Conservation (phyloP, 106 monocot genomes). For the Dioscorea zingiberensis region DNA sequence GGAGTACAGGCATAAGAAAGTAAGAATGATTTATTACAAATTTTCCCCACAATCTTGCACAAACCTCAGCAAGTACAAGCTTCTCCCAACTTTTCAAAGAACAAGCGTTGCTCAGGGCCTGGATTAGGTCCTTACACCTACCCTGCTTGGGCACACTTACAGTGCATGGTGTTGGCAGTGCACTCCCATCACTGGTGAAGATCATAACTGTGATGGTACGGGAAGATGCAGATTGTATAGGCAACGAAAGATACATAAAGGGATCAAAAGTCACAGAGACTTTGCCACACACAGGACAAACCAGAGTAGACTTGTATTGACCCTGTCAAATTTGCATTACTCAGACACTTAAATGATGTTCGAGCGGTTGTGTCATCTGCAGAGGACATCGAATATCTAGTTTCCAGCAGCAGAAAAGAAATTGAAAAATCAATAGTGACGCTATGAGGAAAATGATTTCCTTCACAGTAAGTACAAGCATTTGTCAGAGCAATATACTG, state of each 20-base stretch:
- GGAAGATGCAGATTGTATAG: slow-evolving; percentile 80
- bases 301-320: slow-evolving; percentile 96
- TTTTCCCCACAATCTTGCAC: background rate
- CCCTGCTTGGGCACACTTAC: slow-evolving; percentile 95
- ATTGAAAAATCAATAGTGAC: slow-evolving; percentile 3
- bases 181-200: slow-evolving; percentile 69
- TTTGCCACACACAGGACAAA: slow-evolving; percentile 94
- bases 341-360: slow-evolving; percentile 17
- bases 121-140: slow-evolving; percentile 74
- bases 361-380: slow-evolving; percentile 6
- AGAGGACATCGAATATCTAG: slow-evolving; percentile 15
- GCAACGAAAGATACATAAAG: slow-evolving; percentile 98
- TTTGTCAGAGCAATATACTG: too few species aligned
- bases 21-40: background rate
- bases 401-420: background rate
- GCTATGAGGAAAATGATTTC: background rate
- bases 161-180: slow-evolving; percentile 73
- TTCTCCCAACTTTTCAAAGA: slow-evolving; percentile 73
- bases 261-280: slow-evolving; percentile 99
- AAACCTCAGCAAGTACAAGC: slow-evolving; percentile 89
- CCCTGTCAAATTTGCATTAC: slow-evolving; percentile 63
- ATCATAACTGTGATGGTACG: slow-evolving; percentile 75
- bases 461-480: too few species aligned
- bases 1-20: slow-evolving; percentile 73
- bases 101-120: slow-evolving; percentile 64